Conservation (phyloP, 2,329 filamentous ascomycete species). For the Talaromyces sp. region DNA sequence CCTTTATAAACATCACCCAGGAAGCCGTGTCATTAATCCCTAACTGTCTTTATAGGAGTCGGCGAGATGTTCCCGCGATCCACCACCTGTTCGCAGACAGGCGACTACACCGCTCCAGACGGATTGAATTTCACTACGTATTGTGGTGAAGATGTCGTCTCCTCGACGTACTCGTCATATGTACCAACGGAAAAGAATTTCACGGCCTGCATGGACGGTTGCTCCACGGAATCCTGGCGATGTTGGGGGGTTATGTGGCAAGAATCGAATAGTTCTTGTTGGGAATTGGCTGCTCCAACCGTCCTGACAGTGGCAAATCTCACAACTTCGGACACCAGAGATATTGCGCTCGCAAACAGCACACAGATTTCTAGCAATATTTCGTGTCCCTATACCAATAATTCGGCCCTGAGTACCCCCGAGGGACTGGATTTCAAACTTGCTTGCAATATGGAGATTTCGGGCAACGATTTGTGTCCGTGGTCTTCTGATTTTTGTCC, state of each 20-base stretch:
- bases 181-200: constrained; percentile 6
- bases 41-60: background rate
- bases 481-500: background rate
- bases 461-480: background rate
- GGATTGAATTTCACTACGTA: constrained; percentile 10
- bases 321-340: background rate
- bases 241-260: constrained; percentile 8
- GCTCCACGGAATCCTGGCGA: background rate
- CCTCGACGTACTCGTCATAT: background rate
- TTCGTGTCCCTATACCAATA: constrained; percentile 8
- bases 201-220: constrained; percentile 1
- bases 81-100: background rate
- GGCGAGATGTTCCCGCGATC: background rate
- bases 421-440: constrained; percentile 4
- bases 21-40: background rate
- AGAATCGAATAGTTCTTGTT: constrained; percentile 9
- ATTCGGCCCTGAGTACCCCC: background rate
- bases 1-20: background rate
- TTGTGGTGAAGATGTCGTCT: constrained; percentile 6
- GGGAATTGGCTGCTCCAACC: constrained; percentile 2
- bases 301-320: background rate
- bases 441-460: background rate
- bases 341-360: background rate
- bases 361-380: background rate
- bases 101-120: constrained; percentile 7